These are phyloP conservation scores for Chrysoporthe deuterocubensis DNA, from an alignment of 2,329 filamentous ascomycete genomes.

Conservation along the genomic window DNA sequence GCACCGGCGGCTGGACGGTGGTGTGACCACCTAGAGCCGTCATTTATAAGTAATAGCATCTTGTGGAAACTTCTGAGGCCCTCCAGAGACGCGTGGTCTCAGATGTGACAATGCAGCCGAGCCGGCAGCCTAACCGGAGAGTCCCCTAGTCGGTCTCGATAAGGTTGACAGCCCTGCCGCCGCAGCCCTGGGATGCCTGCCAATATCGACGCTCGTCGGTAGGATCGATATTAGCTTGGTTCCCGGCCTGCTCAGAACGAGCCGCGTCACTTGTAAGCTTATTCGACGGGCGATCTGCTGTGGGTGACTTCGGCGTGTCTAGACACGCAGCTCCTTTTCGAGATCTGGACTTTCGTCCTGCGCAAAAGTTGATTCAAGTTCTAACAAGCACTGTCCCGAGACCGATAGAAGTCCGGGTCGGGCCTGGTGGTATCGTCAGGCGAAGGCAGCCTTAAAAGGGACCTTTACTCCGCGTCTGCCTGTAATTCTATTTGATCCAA, in stretches of 20 bases:
- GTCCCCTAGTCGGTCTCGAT: not conserved
- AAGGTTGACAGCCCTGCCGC: not conserved
- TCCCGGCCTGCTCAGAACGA: not conserved
- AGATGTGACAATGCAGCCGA: not conserved
- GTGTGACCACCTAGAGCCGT: not conserved
- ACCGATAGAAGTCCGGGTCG: not conserved
- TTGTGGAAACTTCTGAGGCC: not conserved
- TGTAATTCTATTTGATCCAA: not conserved
- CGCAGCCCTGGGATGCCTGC: not conserved
- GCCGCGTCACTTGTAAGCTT: not conserved
- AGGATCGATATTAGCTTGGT: not conserved
- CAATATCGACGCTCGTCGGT: not conserved
- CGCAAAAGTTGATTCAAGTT: not conserved
- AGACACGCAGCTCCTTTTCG: not conserved
- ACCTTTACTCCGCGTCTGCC: conserved; percentile 26
- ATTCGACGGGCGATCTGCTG: too few relatives aligned
- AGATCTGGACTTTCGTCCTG: not conserved
- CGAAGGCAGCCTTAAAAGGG: conserved; percentile 27
- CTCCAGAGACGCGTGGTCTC: conserved; percentile 18
- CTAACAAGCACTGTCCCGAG: not conserved
- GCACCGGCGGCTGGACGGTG: conserved; percentile 1
- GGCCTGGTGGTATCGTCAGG: conserved; percentile 17
- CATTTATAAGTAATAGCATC: not conserved
- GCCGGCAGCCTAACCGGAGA: too few relatives aligned
- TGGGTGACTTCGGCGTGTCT: too few relatives aligned